Conservation (phyloP, 2,329 filamentous ascomycete species). For the Trichoderma citrinoviride region DNA sequence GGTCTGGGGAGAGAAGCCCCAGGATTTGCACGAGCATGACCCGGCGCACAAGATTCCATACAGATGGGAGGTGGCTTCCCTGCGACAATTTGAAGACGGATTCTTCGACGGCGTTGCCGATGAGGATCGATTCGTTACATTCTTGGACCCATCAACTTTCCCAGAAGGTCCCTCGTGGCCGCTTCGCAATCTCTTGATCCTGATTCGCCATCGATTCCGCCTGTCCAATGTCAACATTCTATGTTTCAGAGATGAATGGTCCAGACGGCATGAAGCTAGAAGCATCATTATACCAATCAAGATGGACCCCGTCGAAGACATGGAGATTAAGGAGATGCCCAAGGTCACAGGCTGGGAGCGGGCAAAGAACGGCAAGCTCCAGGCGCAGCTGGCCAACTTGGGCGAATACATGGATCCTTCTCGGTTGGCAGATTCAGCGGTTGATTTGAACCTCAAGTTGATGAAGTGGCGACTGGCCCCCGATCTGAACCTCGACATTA, state of each 20-base stretch:
- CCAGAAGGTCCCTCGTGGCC: slow-evolving; percentile 87
- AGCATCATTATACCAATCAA: slow-evolving; percentile 73
- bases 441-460: slow-evolving; percentile 93
- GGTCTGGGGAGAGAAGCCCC: slow-evolving; percentile 43
- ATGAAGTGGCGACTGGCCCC: slow-evolving; percentile 99
- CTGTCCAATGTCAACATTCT: slow-evolving; percentile 77
- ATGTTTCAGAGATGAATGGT: slow-evolving; percentile 83
- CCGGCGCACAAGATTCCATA: slow-evolving; percentile 54
- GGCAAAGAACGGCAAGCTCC: slow-evolving; percentile 72
- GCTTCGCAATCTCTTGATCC: slow-evolving; percentile 79
- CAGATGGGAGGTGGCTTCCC: slow-evolving; percentile 72
- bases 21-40: slow-evolving; percentile 50
- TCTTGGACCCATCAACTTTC: slow-evolving; percentile 92
- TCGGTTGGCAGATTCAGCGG: slow-evolving; percentile 84
- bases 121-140: slow-evolving; percentile 79
- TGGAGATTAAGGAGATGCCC: slow-evolving; percentile 60
- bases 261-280: slow-evolving; percentile 72
- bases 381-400: slow-evolving; percentile 74
- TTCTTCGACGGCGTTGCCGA: slow-evolving; percentile 75
- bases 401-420: slow-evolving; percentile 91
- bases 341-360: slow-evolving; percentile 97
- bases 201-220: slow-evolving; percentile 79
- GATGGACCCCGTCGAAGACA: slow-evolving; percentile 49
- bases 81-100: slow-evolving; percentile 76
- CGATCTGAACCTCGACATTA: slow-evolving; percentile 77